Conservation (phyloP, 768 basidiomycete genomes). For the Kwoniella pini region DNA sequence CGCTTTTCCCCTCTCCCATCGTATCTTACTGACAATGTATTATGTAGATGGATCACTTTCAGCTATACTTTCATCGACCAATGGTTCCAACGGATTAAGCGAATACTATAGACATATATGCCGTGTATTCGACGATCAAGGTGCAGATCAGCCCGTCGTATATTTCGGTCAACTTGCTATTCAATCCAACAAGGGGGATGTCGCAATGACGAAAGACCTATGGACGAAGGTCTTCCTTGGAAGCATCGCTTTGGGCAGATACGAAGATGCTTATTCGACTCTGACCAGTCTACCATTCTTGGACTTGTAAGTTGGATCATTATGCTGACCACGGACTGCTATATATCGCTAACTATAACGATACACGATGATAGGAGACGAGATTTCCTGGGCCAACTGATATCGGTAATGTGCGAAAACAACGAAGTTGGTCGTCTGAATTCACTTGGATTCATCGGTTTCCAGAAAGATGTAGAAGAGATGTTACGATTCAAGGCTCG, state of each 20-base stretch:
- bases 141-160: slow-evolving; percentile 65
- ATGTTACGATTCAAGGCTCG: slow-evolving; percentile 88
- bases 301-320: slow-evolving; percentile 67
- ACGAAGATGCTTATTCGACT: slow-evolving; percentile 83
- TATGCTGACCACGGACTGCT: too few relatives aligned
- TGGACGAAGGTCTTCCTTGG: slow-evolving; percentile 80
- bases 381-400: slow-evolving; percentile 76
- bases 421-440: slow-evolving; percentile 76
- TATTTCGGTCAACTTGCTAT: slow-evolving; percentile 77
- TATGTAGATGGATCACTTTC: slow-evolving; percentile 31
- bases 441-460: slow-evolving; percentile 77
- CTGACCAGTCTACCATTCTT: slow-evolving; percentile 73
- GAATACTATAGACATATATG: slow-evolving; percentile 77
- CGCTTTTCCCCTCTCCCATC: too few relatives aligned
- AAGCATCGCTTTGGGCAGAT: slow-evolving; percentile 69
- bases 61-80: slow-evolving; percentile 8
- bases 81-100: slow-evolving; percentile 56
- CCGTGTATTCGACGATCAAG: slow-evolving; percentile 68
- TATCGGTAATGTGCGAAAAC: slow-evolving; percentile 90
- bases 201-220: slow-evolving; percentile 65
- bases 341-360: too few relatives aligned
- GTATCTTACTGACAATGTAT: slow-evolving; percentile 59
- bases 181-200: slow-evolving; percentile 62
- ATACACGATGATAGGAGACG: slow-evolving; percentile 72
- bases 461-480: slow-evolving; percentile 82